A percentile compares a stretch with the other conserved stretches of the same genome.
phyloP scores from a whole-genome alignment of 2,329 filamentous ascomycete species.

The Helminthosporium solani region DNA sequence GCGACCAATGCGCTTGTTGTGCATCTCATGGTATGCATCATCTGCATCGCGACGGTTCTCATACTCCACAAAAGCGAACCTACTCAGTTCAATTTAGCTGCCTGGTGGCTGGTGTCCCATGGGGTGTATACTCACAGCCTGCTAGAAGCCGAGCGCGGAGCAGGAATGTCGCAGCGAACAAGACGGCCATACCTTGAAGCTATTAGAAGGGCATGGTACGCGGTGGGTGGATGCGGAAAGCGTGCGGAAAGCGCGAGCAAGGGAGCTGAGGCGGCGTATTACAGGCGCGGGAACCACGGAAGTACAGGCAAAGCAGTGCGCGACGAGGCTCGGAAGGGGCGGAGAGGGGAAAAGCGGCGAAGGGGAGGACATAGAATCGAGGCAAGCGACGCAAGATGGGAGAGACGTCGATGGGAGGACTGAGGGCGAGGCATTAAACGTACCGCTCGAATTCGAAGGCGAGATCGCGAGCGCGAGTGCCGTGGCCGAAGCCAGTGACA shows the following conservation, averaged over 20 bases:
- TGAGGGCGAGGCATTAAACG: slow-evolving; percentile 58
- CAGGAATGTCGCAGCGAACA: slow-evolving; percentile 97
- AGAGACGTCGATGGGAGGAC: slow-evolving; percentile 35
- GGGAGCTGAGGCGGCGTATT: slow-evolving; percentile 37
- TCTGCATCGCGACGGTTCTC: slow-evolving; percentile 97
- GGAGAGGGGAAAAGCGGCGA: slow-evolving; percentile 20
- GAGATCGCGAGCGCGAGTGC: slow-evolving; percentile 97
- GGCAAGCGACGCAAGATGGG: slow-evolving; percentile 23
- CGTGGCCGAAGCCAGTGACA: slow-evolving; percentile 98
- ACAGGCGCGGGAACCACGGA: slow-evolving; percentile 42
- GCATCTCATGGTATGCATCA: slow-evolving; percentile 99
- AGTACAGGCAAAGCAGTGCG: slow-evolving; percentile 14
- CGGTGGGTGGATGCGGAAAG: too few relatives aligned
- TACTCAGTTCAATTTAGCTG: slow-evolving; percentile 34
- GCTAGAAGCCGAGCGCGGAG: slow-evolving; percentile 88
- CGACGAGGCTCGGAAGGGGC: slow-evolving; percentile 10
- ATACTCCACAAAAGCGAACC: slow-evolving; percentile 98
- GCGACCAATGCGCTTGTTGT: slow-evolving; percentile 96
- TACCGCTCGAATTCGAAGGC: slow-evolving; percentile 99
- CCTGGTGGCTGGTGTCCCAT: slow-evolving; percentile 1
- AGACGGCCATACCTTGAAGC: slow-evolving; percentile 85
- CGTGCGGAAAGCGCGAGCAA: slow-evolving; percentile 26
- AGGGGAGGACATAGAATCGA: slow-evolving; percentile 12
- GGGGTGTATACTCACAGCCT: slow-evolving; percentile 79
- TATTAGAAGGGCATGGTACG: slow-evolving; percentile 43